These are phyloP conservation scores for Grammothele lineata DNA, from an alignment of 768 basidiomycete species.

Conservation along the genomic window DNA sequence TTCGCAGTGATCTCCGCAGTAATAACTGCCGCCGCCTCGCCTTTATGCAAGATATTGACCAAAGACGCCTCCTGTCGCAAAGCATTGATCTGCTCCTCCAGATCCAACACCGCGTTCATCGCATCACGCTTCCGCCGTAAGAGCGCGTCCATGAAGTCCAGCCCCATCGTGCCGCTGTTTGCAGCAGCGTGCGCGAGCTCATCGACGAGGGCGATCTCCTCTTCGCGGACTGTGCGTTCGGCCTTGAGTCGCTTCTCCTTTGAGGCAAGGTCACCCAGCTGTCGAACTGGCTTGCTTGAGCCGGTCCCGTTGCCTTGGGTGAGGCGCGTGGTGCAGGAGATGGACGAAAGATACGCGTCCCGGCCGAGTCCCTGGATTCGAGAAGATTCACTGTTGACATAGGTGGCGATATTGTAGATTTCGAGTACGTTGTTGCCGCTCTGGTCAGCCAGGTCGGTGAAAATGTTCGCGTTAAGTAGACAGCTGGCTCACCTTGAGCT, in stretches of 20 bases:
- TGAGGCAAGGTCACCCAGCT: conserved; percentile 23
- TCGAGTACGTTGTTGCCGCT: conserved; percentile 49
- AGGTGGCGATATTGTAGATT: conserved; percentile 45
- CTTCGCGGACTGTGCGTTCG: conserved; percentile 36
- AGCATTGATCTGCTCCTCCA: conserved; percentile 39
- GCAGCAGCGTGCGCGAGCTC: conserved; percentile 44
- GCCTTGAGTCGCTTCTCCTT: conserved; percentile 27
- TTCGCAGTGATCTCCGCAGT: conserved; percentile 3
- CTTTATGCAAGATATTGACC: background rate
- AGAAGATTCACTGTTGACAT: conserved; percentile 48
- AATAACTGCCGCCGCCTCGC: conserved; percentile 2
- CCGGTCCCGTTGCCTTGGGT: conserved; percentile 6
- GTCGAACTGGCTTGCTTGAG: conserved; percentile 26
- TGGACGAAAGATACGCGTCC: conserved; percentile 47
- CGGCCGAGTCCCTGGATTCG: conserved; percentile 47
- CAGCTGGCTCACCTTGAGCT: conserved; percentile 42
- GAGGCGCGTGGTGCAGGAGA: conserved; percentile 37
- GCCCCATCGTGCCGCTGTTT: conserved; percentile 46
- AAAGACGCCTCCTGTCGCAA: conserved; percentile 5
- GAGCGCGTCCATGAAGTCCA: conserved; percentile 42
- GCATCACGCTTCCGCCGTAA: conserved; percentile 35
- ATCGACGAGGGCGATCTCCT: conserved; percentile 39
- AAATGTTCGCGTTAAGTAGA: background rate
- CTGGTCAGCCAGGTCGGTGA: conserved; percentile 25
- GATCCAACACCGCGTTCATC: conserved; percentile 25